Conservation (phyloP, 176 grass and related monocot genomes). For the Guadua angustifolia region DNA sequence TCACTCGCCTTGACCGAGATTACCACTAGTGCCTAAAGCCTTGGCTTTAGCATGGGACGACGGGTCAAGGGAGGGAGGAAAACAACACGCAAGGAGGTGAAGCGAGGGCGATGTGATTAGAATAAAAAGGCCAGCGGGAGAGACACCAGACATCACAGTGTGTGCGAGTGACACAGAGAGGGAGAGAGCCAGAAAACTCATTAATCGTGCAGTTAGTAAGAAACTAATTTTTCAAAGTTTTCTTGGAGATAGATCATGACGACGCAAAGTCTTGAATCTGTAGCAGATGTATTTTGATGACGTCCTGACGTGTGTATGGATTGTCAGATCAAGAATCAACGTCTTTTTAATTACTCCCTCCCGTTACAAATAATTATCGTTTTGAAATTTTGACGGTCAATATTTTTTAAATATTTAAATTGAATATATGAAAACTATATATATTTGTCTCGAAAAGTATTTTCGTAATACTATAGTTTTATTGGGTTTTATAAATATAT, state of each 20-base stretch:
- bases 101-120: slow-evolving; percentile 43
- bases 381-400: too few relatives aligned
- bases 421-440: too few relatives aligned
- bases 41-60: slow-evolving; percentile 23
- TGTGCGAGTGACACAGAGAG: neutral
- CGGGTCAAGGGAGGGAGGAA: slow-evolving; percentile 41
- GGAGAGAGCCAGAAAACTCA: neutral
- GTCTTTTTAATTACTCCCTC: too few relatives aligned
- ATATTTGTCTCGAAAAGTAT: too few relatives aligned
- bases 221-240: neutral
- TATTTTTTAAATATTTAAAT: too few relatives aligned
- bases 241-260: slow-evolving; percentile 22
- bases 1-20: slow-evolving; percentile 38
- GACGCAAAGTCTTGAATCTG: neutral
- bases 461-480: too few relatives aligned
- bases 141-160: too few relatives aligned
- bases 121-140: slow-evolving; percentile 40
- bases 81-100: slow-evolving; percentile 52
- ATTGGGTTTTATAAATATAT: too few relatives aligned
- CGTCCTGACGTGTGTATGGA: neutral
- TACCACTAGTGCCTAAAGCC: slow-evolving; percentile 40
- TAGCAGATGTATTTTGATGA: neutral
- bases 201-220: slow-evolving; percentile 4
- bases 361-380: too few relatives aligned
- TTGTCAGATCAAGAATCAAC: neutral